Conservation (phyloP, 352 stramenopile species). For the Phytophthora fragariae region DNA sequence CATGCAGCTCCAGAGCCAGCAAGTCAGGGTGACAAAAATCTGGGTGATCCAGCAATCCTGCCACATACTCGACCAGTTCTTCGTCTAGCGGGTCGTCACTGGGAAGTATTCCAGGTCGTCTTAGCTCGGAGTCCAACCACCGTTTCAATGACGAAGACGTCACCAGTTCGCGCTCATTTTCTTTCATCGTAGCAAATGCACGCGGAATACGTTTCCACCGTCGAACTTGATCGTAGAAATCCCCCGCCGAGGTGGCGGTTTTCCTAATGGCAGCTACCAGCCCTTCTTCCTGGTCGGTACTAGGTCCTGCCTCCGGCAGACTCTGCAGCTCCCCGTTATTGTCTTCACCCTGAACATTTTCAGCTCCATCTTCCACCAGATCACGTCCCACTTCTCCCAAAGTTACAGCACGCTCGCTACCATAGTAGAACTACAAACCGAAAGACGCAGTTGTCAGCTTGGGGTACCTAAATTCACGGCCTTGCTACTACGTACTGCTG, state of each 20-base stretch:
- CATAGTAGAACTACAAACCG: constrained; percentile 39
- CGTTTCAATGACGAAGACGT: constrained; percentile 35
- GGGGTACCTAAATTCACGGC: neutral
- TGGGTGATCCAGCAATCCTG: constrained; percentile 70
- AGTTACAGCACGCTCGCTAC: constrained; percentile 5
- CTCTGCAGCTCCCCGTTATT: constrained; percentile 21
- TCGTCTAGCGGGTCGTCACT: constrained; percentile 47
- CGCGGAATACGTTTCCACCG: constrained; percentile 61
- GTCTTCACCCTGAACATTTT: neutral
- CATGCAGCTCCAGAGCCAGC: constrained; percentile 66
- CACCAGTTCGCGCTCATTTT: constrained; percentile 31
- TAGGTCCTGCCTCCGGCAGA: constrained; percentile 22
- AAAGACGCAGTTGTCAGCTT: neutral
- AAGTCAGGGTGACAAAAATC: constrained; percentile 78
- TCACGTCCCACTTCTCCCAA: neutral
- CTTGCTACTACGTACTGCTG: constrained; percentile 16
- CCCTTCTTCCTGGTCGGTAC: neutral
- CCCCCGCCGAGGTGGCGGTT: constrained; percentile 34
- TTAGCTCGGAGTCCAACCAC: constrained; percentile 60
- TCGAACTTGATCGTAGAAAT: constrained; percentile 56
- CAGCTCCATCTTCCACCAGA: no score
- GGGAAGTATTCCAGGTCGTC: constrained; percentile 41
- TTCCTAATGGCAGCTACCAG: constrained; percentile 38
- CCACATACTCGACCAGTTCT: constrained; percentile 74
- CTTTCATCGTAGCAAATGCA: constrained; percentile 46